A percentile compares a stretch with the other conserved stretches of the same genome.
These are phyloP conservation scores for Eragrostis tef DNA, from an alignment of 202 grass and related monocot species.

Conservation along the genomic window DNA sequence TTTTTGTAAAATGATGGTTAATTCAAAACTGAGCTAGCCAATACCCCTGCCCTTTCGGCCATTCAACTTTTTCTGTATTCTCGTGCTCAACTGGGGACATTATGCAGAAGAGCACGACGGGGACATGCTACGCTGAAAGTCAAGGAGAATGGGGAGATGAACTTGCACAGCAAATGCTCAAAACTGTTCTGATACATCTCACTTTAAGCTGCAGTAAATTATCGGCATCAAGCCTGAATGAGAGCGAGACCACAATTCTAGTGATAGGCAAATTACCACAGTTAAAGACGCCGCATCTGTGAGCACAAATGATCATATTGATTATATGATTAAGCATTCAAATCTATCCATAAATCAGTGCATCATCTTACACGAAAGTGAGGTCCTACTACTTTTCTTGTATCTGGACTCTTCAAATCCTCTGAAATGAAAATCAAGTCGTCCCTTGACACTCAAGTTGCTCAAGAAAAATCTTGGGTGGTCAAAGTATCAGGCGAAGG, in stretches of 20 bases:
- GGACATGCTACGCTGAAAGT: too few species aligned
- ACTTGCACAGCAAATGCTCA: too few species aligned
- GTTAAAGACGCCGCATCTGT: background rate
- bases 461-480: slow-evolving; percentile 42
- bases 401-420: slow-evolving; percentile 29
- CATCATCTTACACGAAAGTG: slow-evolving; percentile 48
- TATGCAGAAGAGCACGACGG: too few species aligned
- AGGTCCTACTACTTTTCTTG: slow-evolving; percentile 53
- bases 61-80: too few species aligned
- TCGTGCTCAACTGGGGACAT: too few species aligned
- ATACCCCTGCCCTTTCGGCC: too few species aligned
- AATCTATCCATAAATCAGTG: slow-evolving; percentile 48
- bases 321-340: slow-evolving; percentile 31
- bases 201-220: background rate
- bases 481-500: slow-evolving; percentile 44
- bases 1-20: too few species aligned
- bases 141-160: too few species aligned
- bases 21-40: too few species aligned
- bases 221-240: background rate
- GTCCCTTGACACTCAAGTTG: slow-evolving; percentile 47
- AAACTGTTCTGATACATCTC: too few species aligned
- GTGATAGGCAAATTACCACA: background rate
- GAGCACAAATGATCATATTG: slow-evolving; percentile 9
- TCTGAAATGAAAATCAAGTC: slow-evolving; percentile 38
- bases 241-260: background rate